Evolutionary conservation across 345 rosid species (phyloP).

Genomic region (Noccaea caerulescens): DNA sequence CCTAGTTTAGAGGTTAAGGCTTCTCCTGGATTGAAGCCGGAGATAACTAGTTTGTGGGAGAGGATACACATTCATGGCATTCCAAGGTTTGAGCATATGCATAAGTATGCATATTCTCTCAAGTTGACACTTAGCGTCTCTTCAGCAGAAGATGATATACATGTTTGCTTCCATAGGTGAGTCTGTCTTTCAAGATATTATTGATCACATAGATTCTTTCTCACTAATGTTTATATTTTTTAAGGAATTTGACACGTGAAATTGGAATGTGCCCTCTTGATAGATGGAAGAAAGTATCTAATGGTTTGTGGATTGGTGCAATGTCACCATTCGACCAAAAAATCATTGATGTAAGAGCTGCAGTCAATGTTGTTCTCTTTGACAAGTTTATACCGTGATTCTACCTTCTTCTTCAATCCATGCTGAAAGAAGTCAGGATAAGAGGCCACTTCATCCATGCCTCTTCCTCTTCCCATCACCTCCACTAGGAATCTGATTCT

Average conservation of each 20-base stretch:
- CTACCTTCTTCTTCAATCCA: conserved; percentile 71
- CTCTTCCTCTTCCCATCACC: conserved; percentile 76
- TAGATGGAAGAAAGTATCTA: conserved; percentile 68
- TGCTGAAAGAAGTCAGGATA: conserved; percentile 71
- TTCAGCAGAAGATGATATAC: conserved; percentile 42
- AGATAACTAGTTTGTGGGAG: conserved; percentile 53
- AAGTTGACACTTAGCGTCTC: conserved; percentile 56
- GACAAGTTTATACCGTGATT: conserved; percentile 61
- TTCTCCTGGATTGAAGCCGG: conserved; percentile 63
- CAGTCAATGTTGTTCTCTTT: conserved; percentile 57
- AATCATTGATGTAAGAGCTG: conserved; percentile 64
- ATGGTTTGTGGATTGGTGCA: conserved; percentile 65
- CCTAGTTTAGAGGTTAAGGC: conserved; percentile 54
- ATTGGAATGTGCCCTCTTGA: conserved; percentile 68
- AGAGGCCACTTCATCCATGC: conserved; percentile 59
- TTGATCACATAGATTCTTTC: too few species aligned
- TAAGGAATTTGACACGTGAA: conserved; percentile 70
- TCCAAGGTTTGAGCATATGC: conserved; percentile 52
- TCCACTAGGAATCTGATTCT: conserved; percentile 69
- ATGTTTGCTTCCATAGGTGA: conserved; percentile 79
- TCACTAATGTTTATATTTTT: neutral
- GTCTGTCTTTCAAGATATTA: too few species aligned
- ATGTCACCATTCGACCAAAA: conserved; percentile 81
- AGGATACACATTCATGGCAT: conserved; percentile 63
- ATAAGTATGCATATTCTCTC: conserved; percentile 61